Base-by-base conservation (phyloP, 345 rosid species). In the Aquilaria sinensis region DNA sequence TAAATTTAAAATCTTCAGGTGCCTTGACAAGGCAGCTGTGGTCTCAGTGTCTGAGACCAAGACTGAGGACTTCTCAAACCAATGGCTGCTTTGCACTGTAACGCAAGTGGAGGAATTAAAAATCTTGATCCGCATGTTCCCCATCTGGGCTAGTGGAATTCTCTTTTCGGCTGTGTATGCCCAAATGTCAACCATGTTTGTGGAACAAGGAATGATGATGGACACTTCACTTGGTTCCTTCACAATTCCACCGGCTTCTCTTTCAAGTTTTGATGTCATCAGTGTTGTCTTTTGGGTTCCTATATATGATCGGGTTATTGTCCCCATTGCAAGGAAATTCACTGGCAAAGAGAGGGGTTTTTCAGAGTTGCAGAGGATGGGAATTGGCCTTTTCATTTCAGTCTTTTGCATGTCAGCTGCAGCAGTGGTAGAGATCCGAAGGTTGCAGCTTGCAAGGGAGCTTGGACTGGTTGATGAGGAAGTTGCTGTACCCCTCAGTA, bases 21-120 rank as follows among this genome's bases (percentile, higher is more conserved):
- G 81, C 75, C 99, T 93, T 54, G 99, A 93, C 70, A 93, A 82
- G 83, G 99, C 99, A 3, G 87, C 96, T n/a, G 73, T 86, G 31
- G 55, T 88, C 64, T 78, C 90, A 30, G 95, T 85, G 41, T 77
- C 79, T 10, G 96, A 93, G 67, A 34, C 71, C 10, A 89, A 74
- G 69, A 74, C 65, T 30, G 93, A 80, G 61, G 83, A 77, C 56
- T 78, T 70, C 58, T 71, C 86, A 31, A 75, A 87, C 71, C 73
- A 89, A 0, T 94, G 97, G 99, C 79, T 74, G 62, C 83, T 90
- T 48, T 94, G 99, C 81, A 86, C 87, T 1, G 91, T 90, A 9
- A 94, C 99, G 6, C 97, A 94, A 65, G 96, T 94, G 10, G 99
- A 94, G 77, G 97, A 94, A 73, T 68, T 94, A 57, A 94, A 94